Evolutionary conservation across 2,329 filamentous ascomycete genomes (phyloP).

Genomic region (Calonectria pseudoreteaudii): DNA sequence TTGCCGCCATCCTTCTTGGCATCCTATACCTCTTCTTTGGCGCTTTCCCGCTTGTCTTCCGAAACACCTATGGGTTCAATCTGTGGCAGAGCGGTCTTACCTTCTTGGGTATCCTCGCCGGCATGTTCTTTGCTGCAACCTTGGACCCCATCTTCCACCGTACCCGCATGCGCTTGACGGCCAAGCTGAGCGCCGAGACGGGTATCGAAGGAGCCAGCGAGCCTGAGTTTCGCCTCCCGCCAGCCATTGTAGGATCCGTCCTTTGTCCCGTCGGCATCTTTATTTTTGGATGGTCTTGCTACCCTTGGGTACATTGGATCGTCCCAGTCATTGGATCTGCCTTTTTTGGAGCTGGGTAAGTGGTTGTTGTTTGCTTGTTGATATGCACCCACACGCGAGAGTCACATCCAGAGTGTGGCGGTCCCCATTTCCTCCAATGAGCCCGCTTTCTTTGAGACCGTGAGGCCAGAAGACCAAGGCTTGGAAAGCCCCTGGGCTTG

Average conservation of each 20-base stretch:
- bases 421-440: not conserved
- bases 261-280: conserved; percentile 86
- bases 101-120: conserved; percentile 78
- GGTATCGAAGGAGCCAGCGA: conserved; percentile 72
- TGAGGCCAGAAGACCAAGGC: not conserved
- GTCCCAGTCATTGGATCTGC: conserved; percentile 78
- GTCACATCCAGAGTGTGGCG: conserved; percentile 20
- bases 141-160: conserved; percentile 75
- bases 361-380: conserved; percentile 32
- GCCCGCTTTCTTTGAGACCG: not conserved
- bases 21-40: conserved; percentile 93
- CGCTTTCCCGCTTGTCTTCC: conserved; percentile 85
- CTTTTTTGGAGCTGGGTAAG: conserved; percentile 79
- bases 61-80: conserved; percentile 78
- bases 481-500: not conserved
- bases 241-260: conserved; percentile 78
- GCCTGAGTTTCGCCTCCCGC: conserved; percentile 87
- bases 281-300: conserved; percentile 90
- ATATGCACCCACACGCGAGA: not conserved
- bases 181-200: conserved; percentile 62
- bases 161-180: conserved; percentile 69
- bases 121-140: conserved; percentile 73
- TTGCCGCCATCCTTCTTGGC: conserved; percentile 86
- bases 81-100: conserved; percentile 84
- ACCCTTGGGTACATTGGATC: conserved; percentile 79